Conservation (phyloP, 768 basidiomycete species). For the Phanerochaete carnosa region DNA sequence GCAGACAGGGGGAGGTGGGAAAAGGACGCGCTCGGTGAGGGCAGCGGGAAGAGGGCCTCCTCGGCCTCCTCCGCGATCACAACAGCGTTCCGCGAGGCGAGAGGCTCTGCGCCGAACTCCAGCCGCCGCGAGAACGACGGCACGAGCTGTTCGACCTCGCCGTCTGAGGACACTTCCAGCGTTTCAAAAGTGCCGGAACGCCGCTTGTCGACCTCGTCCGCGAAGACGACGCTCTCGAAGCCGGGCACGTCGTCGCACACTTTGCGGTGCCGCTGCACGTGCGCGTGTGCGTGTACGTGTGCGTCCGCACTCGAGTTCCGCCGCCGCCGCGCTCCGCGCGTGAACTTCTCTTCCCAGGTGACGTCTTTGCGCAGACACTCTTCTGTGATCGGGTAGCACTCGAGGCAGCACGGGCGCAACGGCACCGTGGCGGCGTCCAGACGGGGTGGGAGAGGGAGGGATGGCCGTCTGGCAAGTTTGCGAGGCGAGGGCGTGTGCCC, state of each 20-base stretch:
- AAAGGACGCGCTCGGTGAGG: slow-evolving; percentile 10
- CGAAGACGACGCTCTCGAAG: slow-evolving; percentile 35
- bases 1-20: slow-evolving; percentile 7
- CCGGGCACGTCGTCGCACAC: slow-evolving; percentile 18
- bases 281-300: slow-evolving; percentile 13
- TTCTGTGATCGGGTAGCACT: slow-evolving; percentile 60
- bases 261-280: slow-evolving; percentile 11
- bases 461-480: slow-evolving; percentile 11
- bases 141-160: slow-evolving; percentile 4
- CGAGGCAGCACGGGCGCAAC: slow-evolving; percentile 66
- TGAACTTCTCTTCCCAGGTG: slow-evolving; percentile 61
- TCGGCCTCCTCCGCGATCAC: slow-evolving; percentile 30
- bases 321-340: slow-evolving; percentile 57
- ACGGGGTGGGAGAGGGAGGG: slow-evolving; percentile 30
- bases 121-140: slow-evolving; percentile 11
- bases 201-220: slow-evolving; percentile 65
- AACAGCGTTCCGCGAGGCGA: background rate
- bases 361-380: slow-evolving; percentile 51
- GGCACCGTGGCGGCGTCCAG: slow-evolving; percentile 53
- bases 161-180: background rate
- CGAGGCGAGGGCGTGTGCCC: slow-evolving; percentile 23
- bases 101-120: background rate
- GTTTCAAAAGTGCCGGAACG: slow-evolving; percentile 33
- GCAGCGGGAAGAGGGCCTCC: slow-evolving; percentile 13
- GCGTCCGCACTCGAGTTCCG: slow-evolving; percentile 34